phyloP scores from a whole-genome alignment of 805 yeast genomes.

The Candida rishiriensis region DNA sequence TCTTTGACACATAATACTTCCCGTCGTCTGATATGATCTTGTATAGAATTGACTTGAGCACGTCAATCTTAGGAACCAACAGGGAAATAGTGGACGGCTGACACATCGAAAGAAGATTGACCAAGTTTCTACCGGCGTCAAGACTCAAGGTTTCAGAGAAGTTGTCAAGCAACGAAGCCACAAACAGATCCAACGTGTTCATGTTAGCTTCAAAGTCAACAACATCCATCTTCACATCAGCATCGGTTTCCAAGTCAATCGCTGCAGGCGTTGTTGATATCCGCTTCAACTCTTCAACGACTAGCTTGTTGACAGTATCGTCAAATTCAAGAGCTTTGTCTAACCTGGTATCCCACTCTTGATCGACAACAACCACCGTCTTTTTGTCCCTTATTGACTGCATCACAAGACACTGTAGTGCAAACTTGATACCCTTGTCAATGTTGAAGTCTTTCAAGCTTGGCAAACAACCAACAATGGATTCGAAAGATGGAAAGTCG shows the following conservation, averaged over 20 bases:
- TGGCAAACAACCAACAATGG: slow-evolving; percentile 31
- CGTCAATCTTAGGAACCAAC: slow-evolving; percentile 9
- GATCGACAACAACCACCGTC: slow-evolving; percentile 62
- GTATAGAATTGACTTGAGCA: slow-evolving; percentile 10
- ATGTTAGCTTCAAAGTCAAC: background rate
- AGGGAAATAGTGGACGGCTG: slow-evolving; percentile 13
- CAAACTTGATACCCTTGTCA: slow-evolving; percentile 45
- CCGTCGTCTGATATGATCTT: slow-evolving; percentile 23
- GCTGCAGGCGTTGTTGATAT: background rate
- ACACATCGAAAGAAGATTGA: slow-evolving; percentile 25
- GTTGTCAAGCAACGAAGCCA: slow-evolving; percentile 32
- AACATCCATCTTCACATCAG: slow-evolving; percentile 10
- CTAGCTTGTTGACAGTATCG: slow-evolving; percentile 37
- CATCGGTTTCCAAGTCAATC: slow-evolving; percentile 10
- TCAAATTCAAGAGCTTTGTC: slow-evolving; percentile 69
- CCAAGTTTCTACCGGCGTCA: slow-evolving; percentile 10
- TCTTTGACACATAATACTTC: slow-evolving; percentile 16
- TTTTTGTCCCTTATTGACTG: slow-evolving; percentile 48
- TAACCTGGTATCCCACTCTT: slow-evolving; percentile 66
- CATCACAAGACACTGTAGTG: slow-evolving; percentile 58
- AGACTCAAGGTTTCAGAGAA: slow-evolving; percentile 4
- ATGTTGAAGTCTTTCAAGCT: slow-evolving; percentile 20
- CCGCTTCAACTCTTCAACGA: slow-evolving; percentile 17
- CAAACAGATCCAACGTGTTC: slow-evolving; percentile 18
- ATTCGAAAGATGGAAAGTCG: slow-evolving; percentile 52